A percentile compares a stretch with the other conserved stretches of the same genome.
Evolutionary conservation across 768 basidiomycete species (phyloP).

Genomic region (Thelephora aurantiotincta): DNA sequence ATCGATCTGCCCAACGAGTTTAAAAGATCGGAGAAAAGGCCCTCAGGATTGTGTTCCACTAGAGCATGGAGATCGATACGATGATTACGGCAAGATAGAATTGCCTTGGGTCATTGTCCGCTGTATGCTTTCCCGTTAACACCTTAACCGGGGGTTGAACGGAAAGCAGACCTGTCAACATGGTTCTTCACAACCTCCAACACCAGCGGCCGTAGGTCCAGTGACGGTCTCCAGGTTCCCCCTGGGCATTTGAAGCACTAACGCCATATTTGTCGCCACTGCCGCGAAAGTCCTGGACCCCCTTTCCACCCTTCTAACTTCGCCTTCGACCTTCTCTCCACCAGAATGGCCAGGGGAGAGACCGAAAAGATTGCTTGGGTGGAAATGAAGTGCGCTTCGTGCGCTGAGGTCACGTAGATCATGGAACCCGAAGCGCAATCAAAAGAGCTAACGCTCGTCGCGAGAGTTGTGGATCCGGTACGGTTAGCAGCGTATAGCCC

Average conservation of each 20-base stretch:
- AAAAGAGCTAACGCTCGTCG: conserved; percentile 57
- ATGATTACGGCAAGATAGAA: conserved; percentile 84
- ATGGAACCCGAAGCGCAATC: conserved; percentile 59
- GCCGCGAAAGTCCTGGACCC: conserved; percentile 83
- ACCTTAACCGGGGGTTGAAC: neutral
- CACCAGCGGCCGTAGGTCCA: conserved; percentile 85
- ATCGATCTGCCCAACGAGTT: conserved; percentile 72
- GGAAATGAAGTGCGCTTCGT: conserved; percentile 68
- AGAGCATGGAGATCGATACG: conserved; percentile 82
- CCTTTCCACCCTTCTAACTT: conserved; percentile 72
- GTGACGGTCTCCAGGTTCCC: conserved; percentile 88
- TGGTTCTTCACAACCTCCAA: conserved; percentile 72
- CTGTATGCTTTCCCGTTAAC: conserved; percentile 22
- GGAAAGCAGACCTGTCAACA: conserved; percentile 46
- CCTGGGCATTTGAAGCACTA: conserved; percentile 95
- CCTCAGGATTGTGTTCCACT: conserved; percentile 63
- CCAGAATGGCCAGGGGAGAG: conserved; percentile 3
- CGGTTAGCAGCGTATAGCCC: conserved; percentile 42
- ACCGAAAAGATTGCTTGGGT: conserved; percentile 19
- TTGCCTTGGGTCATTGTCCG: conserved; percentile 71
- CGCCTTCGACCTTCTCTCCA: conserved; percentile 27
- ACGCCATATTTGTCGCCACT: conserved; percentile 74
- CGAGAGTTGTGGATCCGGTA: conserved; percentile 15
- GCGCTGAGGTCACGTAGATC: conserved; percentile 73
- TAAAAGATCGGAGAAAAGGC: conserved; percentile 47